Percentiles rank a stretch among this genome's conserved stretches.
Conservation (phyloP, 73 alveolate species). For the Paramecium pentaurelia region DNA sequence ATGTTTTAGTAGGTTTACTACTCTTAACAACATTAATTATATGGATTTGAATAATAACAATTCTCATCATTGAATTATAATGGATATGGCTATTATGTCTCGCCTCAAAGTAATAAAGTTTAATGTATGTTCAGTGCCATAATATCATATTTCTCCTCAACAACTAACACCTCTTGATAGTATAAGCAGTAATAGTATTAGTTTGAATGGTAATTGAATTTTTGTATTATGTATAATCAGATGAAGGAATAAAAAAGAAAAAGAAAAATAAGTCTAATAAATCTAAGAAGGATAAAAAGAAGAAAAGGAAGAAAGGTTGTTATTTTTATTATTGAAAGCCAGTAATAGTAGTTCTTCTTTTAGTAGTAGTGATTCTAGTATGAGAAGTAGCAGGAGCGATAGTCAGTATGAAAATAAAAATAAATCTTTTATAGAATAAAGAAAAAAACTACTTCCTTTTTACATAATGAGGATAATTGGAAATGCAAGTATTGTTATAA, state of each 20-base stretch:
- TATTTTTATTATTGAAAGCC: not conserved
- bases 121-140: not conserved
- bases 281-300: not conserved
- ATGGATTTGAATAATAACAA: not conserved
- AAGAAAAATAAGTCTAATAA: not conserved
- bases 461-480: conserved; percentile 26
- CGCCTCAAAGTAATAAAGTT: not conserved
- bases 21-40: not conserved
- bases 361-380: not conserved
- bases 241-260: not conserved
- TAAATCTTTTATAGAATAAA: not conserved
- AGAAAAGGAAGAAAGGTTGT: not conserved
- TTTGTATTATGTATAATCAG: not conserved
- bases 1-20: not conserved
- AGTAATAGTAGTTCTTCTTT: not conserved
- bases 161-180: not conserved
- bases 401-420: not conserved
- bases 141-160: not conserved
- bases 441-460: not conserved
- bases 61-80: not conserved
- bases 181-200: not conserved
- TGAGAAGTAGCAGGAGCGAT: not conserved
- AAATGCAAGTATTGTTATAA: conserved; percentile 20
- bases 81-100: not conserved
- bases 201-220: not conserved